Percentiles rank a stretch among this genome's conserved stretches.
Evolutionary conservation across 2,329 filamentous ascomycete species (phyloP).

Genomic region (Curvularia eragrostidis): DNA sequence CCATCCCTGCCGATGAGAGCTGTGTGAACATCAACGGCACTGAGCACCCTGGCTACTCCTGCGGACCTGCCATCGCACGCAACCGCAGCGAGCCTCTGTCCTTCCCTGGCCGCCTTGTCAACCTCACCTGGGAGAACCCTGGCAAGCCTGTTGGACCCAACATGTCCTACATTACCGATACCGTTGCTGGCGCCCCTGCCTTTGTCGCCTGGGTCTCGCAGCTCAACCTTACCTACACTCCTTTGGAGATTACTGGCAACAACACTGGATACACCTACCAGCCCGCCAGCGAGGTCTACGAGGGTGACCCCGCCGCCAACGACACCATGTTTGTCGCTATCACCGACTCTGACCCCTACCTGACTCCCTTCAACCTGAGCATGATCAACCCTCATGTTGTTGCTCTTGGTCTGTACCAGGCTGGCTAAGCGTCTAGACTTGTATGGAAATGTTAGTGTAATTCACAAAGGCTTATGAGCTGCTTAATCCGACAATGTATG

Average conservation of each 20-base stretch:
- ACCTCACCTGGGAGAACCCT: slow-evolving; percentile 74
- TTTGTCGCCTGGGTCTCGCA: slow-evolving; percentile 81
- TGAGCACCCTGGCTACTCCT: slow-evolving; percentile 63
- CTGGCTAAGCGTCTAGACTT: slow-evolving; percentile 62
- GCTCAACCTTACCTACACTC: slow-evolving; percentile 63
- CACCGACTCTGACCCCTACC: slow-evolving; percentile 70
- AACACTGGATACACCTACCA: slow-evolving; percentile 73
- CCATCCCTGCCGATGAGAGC: slow-evolving; percentile 54
- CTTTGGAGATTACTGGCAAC: slow-evolving; percentile 68
- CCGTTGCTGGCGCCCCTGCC: slow-evolving; percentile 62
- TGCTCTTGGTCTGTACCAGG: slow-evolving; percentile 77
- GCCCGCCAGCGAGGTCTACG: slow-evolving; percentile 71
- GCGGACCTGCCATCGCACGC: slow-evolving; percentile 68
- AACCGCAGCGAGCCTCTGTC: slow-evolving; percentile 76
- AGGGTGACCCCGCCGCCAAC: slow-evolving; percentile 73
- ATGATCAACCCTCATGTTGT: slow-evolving; percentile 78
- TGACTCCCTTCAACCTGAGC: slow-evolving; percentile 79
- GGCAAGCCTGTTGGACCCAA: slow-evolving; percentile 77
- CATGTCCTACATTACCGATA: slow-evolving; percentile 76
- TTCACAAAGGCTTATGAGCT: slow-evolving; percentile 6
- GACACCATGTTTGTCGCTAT: slow-evolving; percentile 81
- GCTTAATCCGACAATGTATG: slow-evolving; percentile 15
- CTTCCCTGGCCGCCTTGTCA: slow-evolving; percentile 75
- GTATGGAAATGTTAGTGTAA: not conserved
- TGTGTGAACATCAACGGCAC: slow-evolving; percentile 65